Evolutionary conservation across 78 protist species (phyloP), one percentile per base, ranked within the genome.

Genomic region (Trichosphaerium sp.): DNA sequence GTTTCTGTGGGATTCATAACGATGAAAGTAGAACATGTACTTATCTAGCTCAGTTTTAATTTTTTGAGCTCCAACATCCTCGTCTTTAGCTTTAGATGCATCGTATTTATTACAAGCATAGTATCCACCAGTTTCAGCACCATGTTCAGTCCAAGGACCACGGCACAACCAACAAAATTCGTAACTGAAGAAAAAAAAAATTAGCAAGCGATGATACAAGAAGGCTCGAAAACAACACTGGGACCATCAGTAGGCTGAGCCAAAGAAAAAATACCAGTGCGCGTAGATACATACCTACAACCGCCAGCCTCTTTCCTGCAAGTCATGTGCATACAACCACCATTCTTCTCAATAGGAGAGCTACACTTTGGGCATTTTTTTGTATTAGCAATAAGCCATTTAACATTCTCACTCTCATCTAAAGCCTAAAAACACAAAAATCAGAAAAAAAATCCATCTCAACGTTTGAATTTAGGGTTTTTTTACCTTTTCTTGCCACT

Each of bases 321-420:
- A 23, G 67, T 82, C 89, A 82, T 82, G 62, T 82, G 88, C 83
- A 80, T 84, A 58, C 89, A 84, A 51, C 89, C 89, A 23, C 86
- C 88, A 59, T 81, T 83, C 67, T 83, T 83, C 64, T 79, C 88
- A 35, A 70, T 79, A 3, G 79, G 85, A 5, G 69, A 54, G 25
- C 78, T 47, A 65, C 78, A 79, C 39, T 79, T 73, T 3, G 66
- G 63, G 5, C 76, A 75, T 52, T 57, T 68, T 31, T 84, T 84
- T 1, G 89, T 82, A 40, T 84, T 84, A 11, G 89, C 88, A 55
- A 73, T 34, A 60, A 84, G 70, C 89, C 89, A 84, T 51, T 77
- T 83, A 2, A 65, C 71, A 59, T 72, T 84, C 52, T 84, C 89
- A n/a, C 78, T 51, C 29, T 84, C 89, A 42, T 83, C 88, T 1